phyloP scores from a whole-genome alignment of 768 basidiomycete species.

The Leucosporidium scottii region DNA sequence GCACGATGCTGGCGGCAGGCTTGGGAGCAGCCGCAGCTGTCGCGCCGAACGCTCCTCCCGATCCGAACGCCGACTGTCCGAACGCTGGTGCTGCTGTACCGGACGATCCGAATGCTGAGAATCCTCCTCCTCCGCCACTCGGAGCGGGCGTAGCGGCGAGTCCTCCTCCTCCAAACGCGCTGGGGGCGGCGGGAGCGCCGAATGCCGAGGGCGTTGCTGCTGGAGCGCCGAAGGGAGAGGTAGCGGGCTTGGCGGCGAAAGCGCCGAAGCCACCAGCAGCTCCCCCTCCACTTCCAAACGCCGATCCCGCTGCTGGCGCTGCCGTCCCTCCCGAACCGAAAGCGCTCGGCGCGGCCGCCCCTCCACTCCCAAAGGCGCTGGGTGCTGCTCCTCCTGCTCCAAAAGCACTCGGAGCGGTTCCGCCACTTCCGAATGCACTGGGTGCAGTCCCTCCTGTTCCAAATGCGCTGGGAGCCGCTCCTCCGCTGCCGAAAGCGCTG shows the following conservation, averaged over 20 bases:
- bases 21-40: not conserved
- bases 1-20: not conserved
- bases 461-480: constrained; percentile 8
- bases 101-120: not conserved
- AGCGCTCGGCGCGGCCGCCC: not conserved
- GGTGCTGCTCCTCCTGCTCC: constrained; percentile 3
- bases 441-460: constrained; percentile 9
- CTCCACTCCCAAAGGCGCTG: constrained; percentile 18
- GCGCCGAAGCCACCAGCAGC: not conserved
- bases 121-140: not conserved
- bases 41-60: constrained; percentile 6
- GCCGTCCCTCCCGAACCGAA: constrained; percentile 1
- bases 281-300: not conserved
- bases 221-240: constrained; percentile 6
- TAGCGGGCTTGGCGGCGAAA: constrained; percentile 8
- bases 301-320: not conserved
- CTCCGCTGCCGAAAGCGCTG: constrained; percentile 3
- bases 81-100: constrained; percentile 8
- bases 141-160: constrained; percentile 1
- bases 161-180: constrained; percentile 11
- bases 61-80: not conserved
- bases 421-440: constrained; percentile 14
- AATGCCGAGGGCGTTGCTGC: constrained; percentile 2
- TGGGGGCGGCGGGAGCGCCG: constrained; percentile 3
- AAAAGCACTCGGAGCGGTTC: constrained; percentile 12